Evolutionary conservation across 1,139 yeast genomes (phyloP), one percentile per base, ranked within the genome.

Genomic region (Meyerozyma smithsonii): DNA sequence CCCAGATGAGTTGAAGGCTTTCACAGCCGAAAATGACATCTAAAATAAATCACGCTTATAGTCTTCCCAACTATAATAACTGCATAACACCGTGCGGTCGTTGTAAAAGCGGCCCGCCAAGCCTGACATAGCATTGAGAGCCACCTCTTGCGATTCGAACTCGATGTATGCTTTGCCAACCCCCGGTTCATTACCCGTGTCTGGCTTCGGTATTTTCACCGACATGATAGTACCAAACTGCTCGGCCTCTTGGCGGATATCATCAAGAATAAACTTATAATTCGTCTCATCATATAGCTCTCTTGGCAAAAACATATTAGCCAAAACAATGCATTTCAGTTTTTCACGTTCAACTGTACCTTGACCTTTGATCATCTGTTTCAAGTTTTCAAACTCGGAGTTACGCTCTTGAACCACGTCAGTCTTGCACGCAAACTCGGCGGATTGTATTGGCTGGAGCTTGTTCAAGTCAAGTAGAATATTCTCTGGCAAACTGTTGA

Each of bases 161-260:
- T 83, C 81, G 30, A 86, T 77, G 55, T 71, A 88, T 0, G 86
- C 71, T 49, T 78, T 82, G 0, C 96, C 96, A 32, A 83, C 74
- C 3, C 87, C 88, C 1, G 80, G 75, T 30, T 69, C 67, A 15
- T 64, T 53, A 32, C 74, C 79, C 21, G 70, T 68, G 2, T 72
- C 71, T 0, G 92, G 92, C 47, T 77, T 67, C 0, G 94, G 90
- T n/a, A 88, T 76, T 44, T 71, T 72, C 4, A 87, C 61, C 4
- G 76, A 67, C 11, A 62, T 61, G 5, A 85, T 77, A 5, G 58
- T 58, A 0, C 90, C 90, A 45, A 67, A 70, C 38, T 67, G 69
- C 0, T 64, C 55, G 23, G 82, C 77, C 47, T 81, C 84, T 4
- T 59, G 57, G 11, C 54, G 47, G 20, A 88, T 71, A 37, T 84